phyloP scores from a whole-genome alignment of 257 asterid genomes.

The Solanum sparsipilum region DNA sequence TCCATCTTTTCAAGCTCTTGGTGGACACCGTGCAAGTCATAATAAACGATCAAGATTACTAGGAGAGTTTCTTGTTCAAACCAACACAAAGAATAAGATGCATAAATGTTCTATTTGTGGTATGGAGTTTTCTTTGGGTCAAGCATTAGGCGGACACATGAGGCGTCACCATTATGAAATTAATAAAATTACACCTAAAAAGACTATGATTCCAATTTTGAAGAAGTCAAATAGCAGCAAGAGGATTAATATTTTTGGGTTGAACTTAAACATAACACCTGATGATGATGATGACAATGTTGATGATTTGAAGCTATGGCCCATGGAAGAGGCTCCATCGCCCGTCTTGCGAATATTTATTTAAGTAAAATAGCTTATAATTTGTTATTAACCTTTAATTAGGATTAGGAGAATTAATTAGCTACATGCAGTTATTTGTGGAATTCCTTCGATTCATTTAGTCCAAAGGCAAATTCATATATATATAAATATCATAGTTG shows the following conservation, averaged over 20 bases:
- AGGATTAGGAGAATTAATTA: not conserved
- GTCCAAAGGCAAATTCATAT: too few species aligned
- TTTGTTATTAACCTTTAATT: too few species aligned
- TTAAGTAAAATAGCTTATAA: not conserved
- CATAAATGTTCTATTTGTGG: not conserved
- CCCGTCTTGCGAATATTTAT: not conserved
- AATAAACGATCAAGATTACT: not conserved
- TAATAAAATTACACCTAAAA: not conserved
- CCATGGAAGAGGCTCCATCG: not conserved
- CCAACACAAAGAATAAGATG: not conserved
- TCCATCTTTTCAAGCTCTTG: not conserved
- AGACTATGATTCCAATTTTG: not conserved
- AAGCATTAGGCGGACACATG: constrained; percentile 3
- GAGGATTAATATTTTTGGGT: not conserved
- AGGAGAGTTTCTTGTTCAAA: not conserved
- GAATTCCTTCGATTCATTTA: not conserved
- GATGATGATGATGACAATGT: not conserved
- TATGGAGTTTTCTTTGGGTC: not conserved
- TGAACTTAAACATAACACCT: not conserved
- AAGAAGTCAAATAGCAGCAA: not conserved
- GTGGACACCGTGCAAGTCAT: constrained; percentile 8
- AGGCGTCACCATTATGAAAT: not conserved
- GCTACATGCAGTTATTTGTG: not conserved
- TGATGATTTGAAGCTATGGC: not conserved
- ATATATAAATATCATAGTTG: too few species aligned